Conservation (phyloP, 2,329 filamentous ascomycete genomes). For the Hirsutella minnesotensis region DNA sequence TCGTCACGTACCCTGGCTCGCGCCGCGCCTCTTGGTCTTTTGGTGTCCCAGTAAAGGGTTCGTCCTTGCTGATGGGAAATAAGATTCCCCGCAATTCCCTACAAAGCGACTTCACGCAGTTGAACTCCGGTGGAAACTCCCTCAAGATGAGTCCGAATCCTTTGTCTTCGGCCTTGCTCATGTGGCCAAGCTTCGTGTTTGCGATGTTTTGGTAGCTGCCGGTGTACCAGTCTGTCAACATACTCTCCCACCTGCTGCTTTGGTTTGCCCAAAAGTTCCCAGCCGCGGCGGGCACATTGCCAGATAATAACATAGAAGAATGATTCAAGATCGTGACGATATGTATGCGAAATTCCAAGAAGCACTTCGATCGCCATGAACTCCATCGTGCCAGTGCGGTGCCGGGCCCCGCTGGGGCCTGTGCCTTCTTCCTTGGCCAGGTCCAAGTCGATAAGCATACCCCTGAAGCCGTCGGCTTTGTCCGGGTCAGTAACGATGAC, state of each 20-base stretch:
- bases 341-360: no score
- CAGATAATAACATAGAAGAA: no score
- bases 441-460: slow-evolving; percentile 6
- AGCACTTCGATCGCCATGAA: no score
- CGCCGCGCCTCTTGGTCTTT: neutral
- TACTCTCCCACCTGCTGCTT: neutral
- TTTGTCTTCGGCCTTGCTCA: neutral
- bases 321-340: no score
- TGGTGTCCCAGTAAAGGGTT: neutral
- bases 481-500: slow-evolving; percentile 3
- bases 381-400: slow-evolving; percentile 1
- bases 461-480: slow-evolving; percentile 1
- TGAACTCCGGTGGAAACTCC: no score
- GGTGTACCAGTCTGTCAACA: neutral
- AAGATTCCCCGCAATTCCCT: neutral
- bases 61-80: neutral
- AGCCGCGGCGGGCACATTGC: neutral
- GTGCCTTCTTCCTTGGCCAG: slow-evolving; percentile 3
- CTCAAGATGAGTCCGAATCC: neutral
- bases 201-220: neutral
- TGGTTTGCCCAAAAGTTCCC: neutral
- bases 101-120: neutral
- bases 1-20: no score
- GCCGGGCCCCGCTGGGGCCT: slow-evolving; percentile 1
- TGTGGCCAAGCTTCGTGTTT: neutral